These are phyloP conservation scores for Aspergillus kassunensis DNA, from an alignment of 495 filamentous ascomycete species.

Conservation along the genomic window DNA sequence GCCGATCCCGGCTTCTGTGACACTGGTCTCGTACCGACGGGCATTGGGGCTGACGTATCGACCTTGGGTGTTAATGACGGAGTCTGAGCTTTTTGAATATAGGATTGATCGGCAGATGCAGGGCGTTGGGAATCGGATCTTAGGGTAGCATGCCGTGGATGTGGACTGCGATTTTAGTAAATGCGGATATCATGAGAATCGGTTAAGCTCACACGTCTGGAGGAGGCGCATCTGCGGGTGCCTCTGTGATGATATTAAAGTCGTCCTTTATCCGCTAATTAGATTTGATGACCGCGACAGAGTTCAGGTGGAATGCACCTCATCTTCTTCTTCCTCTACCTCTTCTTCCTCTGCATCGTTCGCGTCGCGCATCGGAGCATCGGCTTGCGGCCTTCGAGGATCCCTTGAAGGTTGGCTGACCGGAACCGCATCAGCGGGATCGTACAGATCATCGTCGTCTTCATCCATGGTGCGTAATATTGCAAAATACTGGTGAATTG, in stretches of 20 bases:
- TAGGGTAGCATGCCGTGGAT: conserved; percentile 42
- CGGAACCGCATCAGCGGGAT: conserved; percentile 43
- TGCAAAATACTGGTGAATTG: conserved; percentile 16
- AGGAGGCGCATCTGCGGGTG: conserved; percentile 67
- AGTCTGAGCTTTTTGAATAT: conserved; percentile 28
- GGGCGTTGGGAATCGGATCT: conserved; percentile 65
- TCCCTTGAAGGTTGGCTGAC: conserved; percentile 25
- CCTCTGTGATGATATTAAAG: conserved; percentile 93
- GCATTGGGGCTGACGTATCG: conserved; percentile 44
- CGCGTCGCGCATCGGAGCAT: conserved; percentile 34
- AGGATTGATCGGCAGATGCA: conserved; percentile 46
- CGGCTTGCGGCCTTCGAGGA: conserved; percentile 19
- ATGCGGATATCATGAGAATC: neutral
- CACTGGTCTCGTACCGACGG: conserved; percentile 32
- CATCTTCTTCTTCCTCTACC: conserved; percentile 70
- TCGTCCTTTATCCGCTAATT: conserved; percentile 51
- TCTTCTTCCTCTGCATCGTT: conserved; percentile 66
- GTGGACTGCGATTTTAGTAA: conserved; percentile 27
- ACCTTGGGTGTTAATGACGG: conserved; percentile 36
- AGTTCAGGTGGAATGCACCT: conserved; percentile 43
- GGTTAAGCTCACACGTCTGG: conserved; percentile 48
- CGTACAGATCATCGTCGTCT: conserved; percentile 54
- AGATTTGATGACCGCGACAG: conserved; percentile 14
- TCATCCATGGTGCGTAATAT: conserved; percentile 39
- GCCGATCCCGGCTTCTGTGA: conserved; percentile 51